Conservation (phyloP, 257 asterid genomes). For the Solanum paucissectum region DNA sequence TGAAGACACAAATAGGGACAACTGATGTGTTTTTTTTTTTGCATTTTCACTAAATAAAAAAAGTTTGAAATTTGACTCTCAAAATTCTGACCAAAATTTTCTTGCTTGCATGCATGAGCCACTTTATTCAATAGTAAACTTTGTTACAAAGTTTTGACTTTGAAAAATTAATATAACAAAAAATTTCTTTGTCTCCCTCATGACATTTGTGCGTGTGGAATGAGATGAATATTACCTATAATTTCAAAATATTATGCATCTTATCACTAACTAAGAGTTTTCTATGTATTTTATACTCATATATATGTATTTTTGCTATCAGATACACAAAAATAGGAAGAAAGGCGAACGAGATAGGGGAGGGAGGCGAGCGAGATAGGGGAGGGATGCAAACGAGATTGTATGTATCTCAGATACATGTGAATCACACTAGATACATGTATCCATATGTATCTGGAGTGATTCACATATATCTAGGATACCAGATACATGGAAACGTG, state of each 20-base stretch:
- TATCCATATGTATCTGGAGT: neutral
- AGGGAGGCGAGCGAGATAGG: too few relatives aligned
- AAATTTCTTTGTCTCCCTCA: neutral
- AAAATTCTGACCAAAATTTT: neutral
- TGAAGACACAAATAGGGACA: neutral
- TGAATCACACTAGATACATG: too few relatives aligned
- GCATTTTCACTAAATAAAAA: neutral
- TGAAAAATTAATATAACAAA: neutral
- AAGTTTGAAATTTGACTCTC: neutral
- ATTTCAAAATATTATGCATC: too few relatives aligned
- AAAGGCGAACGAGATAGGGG: too few relatives aligned
- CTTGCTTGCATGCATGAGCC: neutral
- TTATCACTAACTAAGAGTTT: neutral
- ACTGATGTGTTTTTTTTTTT: neutral
- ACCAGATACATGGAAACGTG: accelerated
- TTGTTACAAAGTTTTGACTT: neutral
- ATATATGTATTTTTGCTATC: too few relatives aligned
- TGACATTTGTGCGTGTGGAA: neutral
- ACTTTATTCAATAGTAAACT: neutral
- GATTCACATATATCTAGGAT: neutral
- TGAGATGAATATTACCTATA: neutral
- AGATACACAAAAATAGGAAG: too few relatives aligned
- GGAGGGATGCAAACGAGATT: neutral
- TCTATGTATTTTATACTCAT: too few relatives aligned
- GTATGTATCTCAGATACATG: neutral